phyloP scores from a whole-genome alignment of 148 eudicot genomes.

The Rhododendron vialii region DNA sequence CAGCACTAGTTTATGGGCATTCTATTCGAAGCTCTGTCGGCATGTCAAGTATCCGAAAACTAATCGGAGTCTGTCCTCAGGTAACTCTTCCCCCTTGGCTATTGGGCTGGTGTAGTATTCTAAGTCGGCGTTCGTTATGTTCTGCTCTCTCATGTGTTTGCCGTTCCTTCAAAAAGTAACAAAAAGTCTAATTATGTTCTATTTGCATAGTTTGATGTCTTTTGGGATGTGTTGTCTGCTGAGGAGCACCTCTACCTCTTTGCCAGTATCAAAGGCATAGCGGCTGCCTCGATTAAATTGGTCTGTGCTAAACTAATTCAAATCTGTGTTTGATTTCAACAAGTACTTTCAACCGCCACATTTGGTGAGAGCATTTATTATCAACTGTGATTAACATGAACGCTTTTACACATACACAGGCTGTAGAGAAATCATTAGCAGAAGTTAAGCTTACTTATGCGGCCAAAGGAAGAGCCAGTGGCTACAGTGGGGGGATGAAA shows the following conservation, averaged over 20 bases:
- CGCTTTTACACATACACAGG: slow-evolving; percentile 28
- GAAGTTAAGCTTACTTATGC: slow-evolving; percentile 60
- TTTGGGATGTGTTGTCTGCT: slow-evolving; percentile 80
- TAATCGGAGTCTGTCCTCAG: slow-evolving; percentile 90
- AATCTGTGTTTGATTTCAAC: not conserved
- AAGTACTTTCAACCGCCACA: not conserved
- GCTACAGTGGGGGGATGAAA: slow-evolving; percentile 92
- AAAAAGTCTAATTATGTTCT: not conserved
- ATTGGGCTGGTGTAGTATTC: no score
- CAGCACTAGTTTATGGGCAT: slow-evolving; percentile 68
- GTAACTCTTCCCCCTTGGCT: slow-evolving; percentile 21
- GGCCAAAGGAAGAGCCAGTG: slow-evolving; percentile 60
- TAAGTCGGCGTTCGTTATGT: no score
- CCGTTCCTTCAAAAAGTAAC: not conserved
- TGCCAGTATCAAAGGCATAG: slow-evolving; percentile 79
- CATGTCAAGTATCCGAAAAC: slow-evolving; percentile 70
- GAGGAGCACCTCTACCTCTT: slow-evolving; percentile 77
- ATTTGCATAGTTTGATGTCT: slow-evolving; percentile 64
- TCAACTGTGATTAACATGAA: not conserved
- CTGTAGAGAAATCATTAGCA: slow-evolving; percentile 47
- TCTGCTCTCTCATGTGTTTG: no score
- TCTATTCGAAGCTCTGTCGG: slow-evolving; percentile 70
- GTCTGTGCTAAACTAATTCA: slow-evolving; percentile 25
- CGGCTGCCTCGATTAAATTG: slow-evolving; percentile 43
- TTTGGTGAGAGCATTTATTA: not conserved